phyloP scores from a whole-genome alignment of 2,329 filamentous ascomycete genomes.

The Microsporum ferrugineum region DNA sequence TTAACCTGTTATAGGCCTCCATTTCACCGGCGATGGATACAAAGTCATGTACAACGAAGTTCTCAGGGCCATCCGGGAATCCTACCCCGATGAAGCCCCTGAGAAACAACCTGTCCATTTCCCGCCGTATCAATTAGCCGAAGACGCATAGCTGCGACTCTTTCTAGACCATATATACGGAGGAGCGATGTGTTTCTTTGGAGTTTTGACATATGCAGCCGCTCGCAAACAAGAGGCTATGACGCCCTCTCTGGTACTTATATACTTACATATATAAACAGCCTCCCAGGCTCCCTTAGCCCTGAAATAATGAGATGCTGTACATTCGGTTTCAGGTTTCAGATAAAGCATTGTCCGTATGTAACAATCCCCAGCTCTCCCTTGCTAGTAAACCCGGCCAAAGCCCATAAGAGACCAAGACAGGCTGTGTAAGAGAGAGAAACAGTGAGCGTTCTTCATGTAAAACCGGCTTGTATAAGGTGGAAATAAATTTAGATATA shows the following conservation, averaged over 20 bases:
- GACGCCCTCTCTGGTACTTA: not conserved
- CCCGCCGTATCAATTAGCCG: conserved; percentile 39
- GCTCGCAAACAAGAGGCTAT: not conserved
- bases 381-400: not conserved
- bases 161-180: not conserved
- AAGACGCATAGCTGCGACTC: conserved; percentile 16
- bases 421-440: not conserved
- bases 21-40: conserved; percentile 48
- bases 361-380: not conserved
- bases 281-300: not conserved
- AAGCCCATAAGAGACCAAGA: not conserved
- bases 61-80: conserved; percentile 39
- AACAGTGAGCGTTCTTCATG: not conserved
- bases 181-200: not conserved
- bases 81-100: conserved; percentile 46
- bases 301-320: not conserved
- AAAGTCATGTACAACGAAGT: conserved; percentile 44
- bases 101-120: conserved; percentile 42
- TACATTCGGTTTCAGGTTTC: not conserved
- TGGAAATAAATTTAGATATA: no score
- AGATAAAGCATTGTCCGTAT: not conserved
- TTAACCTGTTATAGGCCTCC: conserved; percentile 35
- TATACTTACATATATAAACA: not conserved
- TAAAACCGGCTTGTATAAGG: no score
- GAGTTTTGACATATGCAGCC: not conserved